Percentiles rank a stretch among this genome's conserved stretches.
Conservation (phyloP, 352 stramenopile species). For the Phytophthora citricola region DNA sequence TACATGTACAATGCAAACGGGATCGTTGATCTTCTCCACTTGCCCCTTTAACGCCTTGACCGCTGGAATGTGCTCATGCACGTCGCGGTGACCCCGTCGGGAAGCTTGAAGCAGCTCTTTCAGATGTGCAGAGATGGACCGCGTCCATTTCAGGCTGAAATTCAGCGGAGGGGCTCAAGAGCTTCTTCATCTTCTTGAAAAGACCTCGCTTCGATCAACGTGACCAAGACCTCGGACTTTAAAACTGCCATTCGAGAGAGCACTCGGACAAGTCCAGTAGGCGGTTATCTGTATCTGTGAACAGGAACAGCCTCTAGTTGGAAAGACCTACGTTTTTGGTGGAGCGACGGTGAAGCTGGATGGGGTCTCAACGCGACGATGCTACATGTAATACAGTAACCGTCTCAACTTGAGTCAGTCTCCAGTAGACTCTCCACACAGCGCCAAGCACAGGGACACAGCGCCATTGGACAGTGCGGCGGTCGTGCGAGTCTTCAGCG, state of each 20-base stretch:
- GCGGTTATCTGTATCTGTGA: conserved; percentile 1
- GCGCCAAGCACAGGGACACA: conserved; percentile 14
- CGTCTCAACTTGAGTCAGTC: no score
- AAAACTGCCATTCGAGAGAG: not conserved
- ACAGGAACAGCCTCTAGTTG: not conserved
- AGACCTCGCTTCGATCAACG: not conserved
- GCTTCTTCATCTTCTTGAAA: not conserved
- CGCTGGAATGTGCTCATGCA: conserved; percentile 10
- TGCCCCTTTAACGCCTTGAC: not conserved
- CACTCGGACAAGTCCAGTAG: not conserved
- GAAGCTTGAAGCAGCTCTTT: conserved; percentile 18
- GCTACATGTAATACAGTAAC: not conserved
- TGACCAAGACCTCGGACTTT: conserved; percentile 13
- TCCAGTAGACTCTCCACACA: not conserved
- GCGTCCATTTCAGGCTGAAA: not conserved
- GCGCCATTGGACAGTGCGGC: conserved; percentile 31
- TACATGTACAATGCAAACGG: not conserved
- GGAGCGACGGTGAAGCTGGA: conserved; percentile 4
- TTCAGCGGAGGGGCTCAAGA: no score
- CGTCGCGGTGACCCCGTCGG: conserved; percentile 3
- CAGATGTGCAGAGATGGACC: conserved; percentile 9
- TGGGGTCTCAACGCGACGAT: conserved; percentile 19
- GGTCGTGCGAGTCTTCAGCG: conserved; percentile 7
- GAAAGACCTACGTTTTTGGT: conserved; percentile 10
- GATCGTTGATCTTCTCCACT: conserved; percentile 1